Conservation (phyloP, 257 asterid species). For the Dorcoceras hygrometricum region DNA sequence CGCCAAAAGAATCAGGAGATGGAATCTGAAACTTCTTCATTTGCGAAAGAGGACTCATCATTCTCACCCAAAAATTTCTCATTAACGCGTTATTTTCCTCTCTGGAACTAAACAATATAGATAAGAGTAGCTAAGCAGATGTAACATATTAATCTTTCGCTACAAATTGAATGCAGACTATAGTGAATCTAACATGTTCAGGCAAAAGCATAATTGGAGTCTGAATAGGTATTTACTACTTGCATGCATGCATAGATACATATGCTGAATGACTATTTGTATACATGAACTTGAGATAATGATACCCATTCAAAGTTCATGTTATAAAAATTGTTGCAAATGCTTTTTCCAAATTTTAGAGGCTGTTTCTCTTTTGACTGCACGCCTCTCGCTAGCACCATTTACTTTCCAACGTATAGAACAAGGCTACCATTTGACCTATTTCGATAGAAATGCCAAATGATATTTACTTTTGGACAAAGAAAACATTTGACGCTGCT, state of each 20-base stretch:
- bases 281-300: background rate
- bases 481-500: no score
- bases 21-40: constrained; percentile 23
- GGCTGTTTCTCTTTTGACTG: background rate
- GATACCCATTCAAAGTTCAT: background rate
- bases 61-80: constrained; percentile 26
- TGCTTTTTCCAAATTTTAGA: background rate
- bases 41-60: constrained; percentile 28
- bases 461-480: no score
- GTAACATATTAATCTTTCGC: background rate
- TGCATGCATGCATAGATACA: no score
- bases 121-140: background rate
- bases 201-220: background rate
- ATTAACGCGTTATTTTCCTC: constrained; percentile 14
- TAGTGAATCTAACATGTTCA: background rate
- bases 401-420: background rate
- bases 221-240: no score
- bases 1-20: constrained; percentile 3
- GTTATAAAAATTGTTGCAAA: no score
- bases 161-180: background rate
- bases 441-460: no score
- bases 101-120: constrained; percentile 27
- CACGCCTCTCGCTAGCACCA: background rate
- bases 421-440: background rate
- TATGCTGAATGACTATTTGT: background rate